Percentiles rank a stretch among this genome's conserved stretches.
phyloP scores from a whole-genome alignment of 1,284 basidiomycete genomes.

The Meripilus lineatus region DNA sequence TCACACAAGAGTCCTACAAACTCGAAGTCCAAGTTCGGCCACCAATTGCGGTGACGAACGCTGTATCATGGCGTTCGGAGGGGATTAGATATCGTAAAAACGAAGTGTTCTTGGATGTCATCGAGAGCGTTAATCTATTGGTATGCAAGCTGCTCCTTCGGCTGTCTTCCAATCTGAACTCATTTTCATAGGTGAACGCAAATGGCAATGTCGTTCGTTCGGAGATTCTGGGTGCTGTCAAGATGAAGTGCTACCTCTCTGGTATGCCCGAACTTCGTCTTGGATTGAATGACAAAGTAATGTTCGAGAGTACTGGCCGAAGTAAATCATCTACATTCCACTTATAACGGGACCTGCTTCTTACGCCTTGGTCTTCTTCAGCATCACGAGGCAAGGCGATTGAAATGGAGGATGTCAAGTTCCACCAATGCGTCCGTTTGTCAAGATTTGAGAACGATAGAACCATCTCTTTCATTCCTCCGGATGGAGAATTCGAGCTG shows the following conservation, averaged over 20 bases:
- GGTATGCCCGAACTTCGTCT: conserved; percentile 98
- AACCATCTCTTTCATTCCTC: conserved; percentile 98
- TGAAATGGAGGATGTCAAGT: conserved; percentile 99
- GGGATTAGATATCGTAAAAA: conserved; percentile 99
- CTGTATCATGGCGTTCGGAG: conserved; percentile 97
- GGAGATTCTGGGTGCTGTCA: conserved; percentile 95
- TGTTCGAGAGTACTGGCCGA: conserved; percentile 97
- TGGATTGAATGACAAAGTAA: conserved; percentile 98
- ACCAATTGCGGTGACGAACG: conserved; percentile 97
- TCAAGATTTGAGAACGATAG: conserved; percentile 98
- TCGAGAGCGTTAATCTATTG: conserved; percentile 95
- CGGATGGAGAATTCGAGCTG: conserved; percentile 97
- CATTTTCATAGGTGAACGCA: conserved; percentile 77
- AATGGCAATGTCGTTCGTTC: conserved; percentile 96
- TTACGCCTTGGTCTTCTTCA: conserved; percentile 24
- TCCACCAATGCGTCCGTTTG: conserved; percentile 99
- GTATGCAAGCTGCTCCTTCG: conserved; percentile 39
- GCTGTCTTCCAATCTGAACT: background rate
- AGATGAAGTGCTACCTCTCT: conserved; percentile 99
- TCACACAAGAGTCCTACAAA: conserved; percentile 99
- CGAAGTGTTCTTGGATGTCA: conserved; percentile 98
- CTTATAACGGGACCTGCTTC: background rate
- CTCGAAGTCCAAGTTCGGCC: conserved; percentile 95
- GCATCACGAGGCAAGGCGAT: conserved; percentile 96
- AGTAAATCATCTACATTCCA: conserved; percentile 59